Base-by-base conservation (phyloP, 768 basidiomycete genomes). In the Tubosaeta sp. region DNA sequence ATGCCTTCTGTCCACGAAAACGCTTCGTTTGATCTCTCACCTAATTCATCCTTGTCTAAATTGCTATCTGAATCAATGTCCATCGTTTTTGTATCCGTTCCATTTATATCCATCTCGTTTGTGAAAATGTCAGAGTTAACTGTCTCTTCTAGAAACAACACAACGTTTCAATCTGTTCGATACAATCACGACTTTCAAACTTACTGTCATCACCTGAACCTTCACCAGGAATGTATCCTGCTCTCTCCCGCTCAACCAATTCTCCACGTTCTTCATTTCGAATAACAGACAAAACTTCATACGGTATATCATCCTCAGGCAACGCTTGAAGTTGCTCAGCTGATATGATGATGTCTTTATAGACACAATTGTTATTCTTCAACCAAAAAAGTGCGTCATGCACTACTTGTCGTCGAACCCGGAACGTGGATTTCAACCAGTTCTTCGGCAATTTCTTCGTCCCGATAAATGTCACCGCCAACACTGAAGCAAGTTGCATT, bases 381-480 rank as follows among this genome's bases (percentile, higher is more conserved):
- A 73, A 44, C 71, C 71, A 73, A 0, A 53, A 16, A 0, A 76
- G 49, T 0, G 68, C 69, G 1, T 64, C 41, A 11, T 46, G 50
- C 21, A 74, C 48, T 0, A 45, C 8, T 0, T 41, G 25, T 0
- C 66, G 47, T 0, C 65, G 53, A 0, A 72, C 69, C 0, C 56
- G 54, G 25, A 73, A 65, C 0, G 57, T 60, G 0, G 44, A 27
- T 1, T 56, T 59, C 5, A 73, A 44, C 30, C 51, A 53, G 3
- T 14, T 6, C 29, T 61, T 53, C 0, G 62, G 62, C 11, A 62
- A 13, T 2, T 58, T 56, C 7, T 51, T 51, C 5, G 25, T 19
- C 10, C 71, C 68, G 2, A 73, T 55, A 45, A 66, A 70, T 0
- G 68, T 71, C 0, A 74, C 57, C 0, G 60, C 59, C 10, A 75